These are phyloP conservation scores for Malus hybrid DNA, from an alignment of 331 rosid species.

Conservation along the genomic window DNA sequence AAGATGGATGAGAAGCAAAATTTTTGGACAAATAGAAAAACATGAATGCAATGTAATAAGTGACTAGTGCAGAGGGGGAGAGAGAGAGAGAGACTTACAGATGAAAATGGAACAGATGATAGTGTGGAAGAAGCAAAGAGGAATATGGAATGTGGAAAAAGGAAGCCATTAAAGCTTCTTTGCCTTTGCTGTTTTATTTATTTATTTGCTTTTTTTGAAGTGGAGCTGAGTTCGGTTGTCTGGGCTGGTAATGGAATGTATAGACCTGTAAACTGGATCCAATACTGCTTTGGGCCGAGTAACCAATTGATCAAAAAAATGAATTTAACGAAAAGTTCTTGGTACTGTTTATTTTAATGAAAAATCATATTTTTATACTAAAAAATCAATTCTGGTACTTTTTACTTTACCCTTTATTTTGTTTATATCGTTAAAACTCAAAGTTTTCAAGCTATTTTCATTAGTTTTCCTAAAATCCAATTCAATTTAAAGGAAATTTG, in stretches of 20 bases:
- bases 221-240: neutral
- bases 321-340: no score
- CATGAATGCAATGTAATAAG: neutral
- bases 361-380: no score
- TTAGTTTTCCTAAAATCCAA: no score
- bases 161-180: neutral
- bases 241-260: neutral
- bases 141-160: neutral
- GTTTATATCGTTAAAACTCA: no score
- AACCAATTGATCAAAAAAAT: neutral
- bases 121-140: neutral
- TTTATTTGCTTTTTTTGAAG: neutral
- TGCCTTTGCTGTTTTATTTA: neutral
- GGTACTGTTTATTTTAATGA: no score
- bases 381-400: no score
- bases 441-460: no score
- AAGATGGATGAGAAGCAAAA: neutral
- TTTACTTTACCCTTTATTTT: no score
- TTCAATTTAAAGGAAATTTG: no score
- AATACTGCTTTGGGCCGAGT: neutral
- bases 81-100: slow-evolving; percentile 20
- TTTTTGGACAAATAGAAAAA: neutral
- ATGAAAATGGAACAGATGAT: neutral
- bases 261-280: neutral
- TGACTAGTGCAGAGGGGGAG: neutral